Percentiles rank a stretch among this genome's conserved stretches.
Conservation (phyloP, 164 flowering plant genomes). For the Magnolia kwangsiensis region DNA sequence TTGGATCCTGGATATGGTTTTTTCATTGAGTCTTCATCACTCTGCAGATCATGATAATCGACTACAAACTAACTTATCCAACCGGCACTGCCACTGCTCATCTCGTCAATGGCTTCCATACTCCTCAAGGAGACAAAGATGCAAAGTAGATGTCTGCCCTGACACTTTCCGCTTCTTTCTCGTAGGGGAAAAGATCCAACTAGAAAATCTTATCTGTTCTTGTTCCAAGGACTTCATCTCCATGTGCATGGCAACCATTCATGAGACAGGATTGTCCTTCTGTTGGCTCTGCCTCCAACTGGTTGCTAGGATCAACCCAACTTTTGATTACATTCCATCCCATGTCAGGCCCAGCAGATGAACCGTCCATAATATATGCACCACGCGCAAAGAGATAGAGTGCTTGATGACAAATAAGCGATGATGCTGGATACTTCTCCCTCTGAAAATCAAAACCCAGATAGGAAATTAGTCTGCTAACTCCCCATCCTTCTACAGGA, state of each 20-base stretch:
- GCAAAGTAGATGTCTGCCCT: constrained; percentile 48
- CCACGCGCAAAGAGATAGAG: background rate
- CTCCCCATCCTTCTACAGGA: constrained; percentile 34
- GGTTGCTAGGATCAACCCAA: background rate
- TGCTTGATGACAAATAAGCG: background rate
- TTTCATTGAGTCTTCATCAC: background rate
- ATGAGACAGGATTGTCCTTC: no score
- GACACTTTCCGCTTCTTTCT: background rate
- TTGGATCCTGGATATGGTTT: background rate
- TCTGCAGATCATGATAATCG: constrained; percentile 73
- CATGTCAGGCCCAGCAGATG: background rate
- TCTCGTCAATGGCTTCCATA: constrained; percentile 89
- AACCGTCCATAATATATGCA: background rate
- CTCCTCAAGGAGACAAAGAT: constrained; percentile 44
- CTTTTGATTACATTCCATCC: background rate
- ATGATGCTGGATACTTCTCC: background rate
- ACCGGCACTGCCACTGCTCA: constrained; percentile 85
- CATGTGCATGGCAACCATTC: background rate
- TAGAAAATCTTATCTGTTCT: background rate
- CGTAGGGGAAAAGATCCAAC: background rate
- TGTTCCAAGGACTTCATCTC: background rate
- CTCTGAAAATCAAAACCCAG: background rate
- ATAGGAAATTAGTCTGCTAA: background rate
- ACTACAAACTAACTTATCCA: constrained; percentile 75
- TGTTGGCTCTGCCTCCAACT: background rate